Evolutionary conservation across 2,329 filamentous ascomycete genomes (phyloP), one percentile per base, ranked within the genome.

Genomic region (Aspergillus terreus): DNA sequence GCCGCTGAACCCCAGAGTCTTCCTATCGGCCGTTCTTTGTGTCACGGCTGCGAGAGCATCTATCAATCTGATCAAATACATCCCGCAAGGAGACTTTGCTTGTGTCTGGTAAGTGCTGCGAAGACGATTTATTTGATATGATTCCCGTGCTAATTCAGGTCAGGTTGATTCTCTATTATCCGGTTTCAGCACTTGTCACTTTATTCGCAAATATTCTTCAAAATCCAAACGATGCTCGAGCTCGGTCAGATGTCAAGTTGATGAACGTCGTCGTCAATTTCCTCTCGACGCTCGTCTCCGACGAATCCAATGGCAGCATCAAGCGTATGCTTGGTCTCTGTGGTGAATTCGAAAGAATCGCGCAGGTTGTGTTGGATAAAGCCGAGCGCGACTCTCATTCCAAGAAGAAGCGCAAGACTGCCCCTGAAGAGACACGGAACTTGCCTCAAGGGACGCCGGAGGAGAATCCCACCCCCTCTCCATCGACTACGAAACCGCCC

Each of bases 171-270:
- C 77, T 97, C 10, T 99, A 99, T 72, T 99, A 96, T 73, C 94
- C 94, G 0, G 92, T 99, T 7, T 95, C 94, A 0, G 89, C 94
- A 1, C 81, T 97, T 4, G 91, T 99, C 42, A 97, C 94, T 0
- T 76, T 99, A 2, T 99, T 99, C 64, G 92, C 92, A 53, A 96
- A 97, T 64, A 95, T 97, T 44, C 74, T 99, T 1, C 94, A 99
- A 68, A 97, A 97, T 61, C 94, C 94, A 0, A 83, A 92, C 52
- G 94, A 99, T 65, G 84, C 88, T 1, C 82, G 91, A 43, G 92
- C 92, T 40, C 85, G 90, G 49, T 91, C 91, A 1, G 94, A 99
- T 68, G 84, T 94, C 14, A 87, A 88, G 58, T 75, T 97, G 17
- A 96, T 99, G 91, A 90, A 86, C 60, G 79, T 92, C 6, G 94